phyloP scores from a whole-genome alignment of 129 eudicot species.

The Artemisia argyi region DNA sequence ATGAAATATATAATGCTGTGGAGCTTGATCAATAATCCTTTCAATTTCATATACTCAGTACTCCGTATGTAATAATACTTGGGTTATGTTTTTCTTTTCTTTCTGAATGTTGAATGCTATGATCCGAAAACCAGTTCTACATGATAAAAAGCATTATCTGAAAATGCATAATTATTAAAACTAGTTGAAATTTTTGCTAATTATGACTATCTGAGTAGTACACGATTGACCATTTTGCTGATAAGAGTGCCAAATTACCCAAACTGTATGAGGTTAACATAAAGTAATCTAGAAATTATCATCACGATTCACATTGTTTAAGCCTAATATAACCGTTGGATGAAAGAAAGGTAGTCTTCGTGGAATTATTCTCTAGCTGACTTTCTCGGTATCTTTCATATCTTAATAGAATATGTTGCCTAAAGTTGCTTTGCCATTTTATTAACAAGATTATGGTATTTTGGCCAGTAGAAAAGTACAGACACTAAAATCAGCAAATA shows the following conservation, averaged over 20 bases:
- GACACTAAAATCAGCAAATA: constrained; percentile 17
- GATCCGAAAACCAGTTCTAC: too few species aligned
- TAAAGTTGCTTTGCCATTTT: constrained; percentile 2
- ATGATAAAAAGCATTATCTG: too few species aligned
- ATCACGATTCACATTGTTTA: not conserved
- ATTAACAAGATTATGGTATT: not conserved
- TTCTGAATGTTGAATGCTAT: too few species aligned
- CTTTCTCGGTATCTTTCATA: constrained; percentile 7
- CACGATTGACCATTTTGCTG: too few species aligned
- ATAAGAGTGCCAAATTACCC: too few species aligned
- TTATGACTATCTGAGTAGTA: too few species aligned
- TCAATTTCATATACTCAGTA: constrained; percentile 7
- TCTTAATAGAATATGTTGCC: constrained; percentile 13
- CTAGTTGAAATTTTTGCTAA: too few species aligned
- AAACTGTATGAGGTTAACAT: too few species aligned
- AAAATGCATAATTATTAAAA: too few species aligned
- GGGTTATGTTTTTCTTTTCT: too few species aligned
- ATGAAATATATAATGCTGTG: constrained; percentile 12
- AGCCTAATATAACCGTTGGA: constrained; percentile 3
- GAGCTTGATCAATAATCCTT: constrained; percentile 15
- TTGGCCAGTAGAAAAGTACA: not conserved
- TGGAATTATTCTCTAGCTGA: constrained; percentile 7
- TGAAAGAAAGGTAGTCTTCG: constrained; percentile 13
- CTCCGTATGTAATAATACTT: constrained; percentile 21
- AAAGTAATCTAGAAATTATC: not conserved